phyloP scores from a whole-genome alignment of 73 alveolate species.

The Tetrahymena thermophila region DNA sequence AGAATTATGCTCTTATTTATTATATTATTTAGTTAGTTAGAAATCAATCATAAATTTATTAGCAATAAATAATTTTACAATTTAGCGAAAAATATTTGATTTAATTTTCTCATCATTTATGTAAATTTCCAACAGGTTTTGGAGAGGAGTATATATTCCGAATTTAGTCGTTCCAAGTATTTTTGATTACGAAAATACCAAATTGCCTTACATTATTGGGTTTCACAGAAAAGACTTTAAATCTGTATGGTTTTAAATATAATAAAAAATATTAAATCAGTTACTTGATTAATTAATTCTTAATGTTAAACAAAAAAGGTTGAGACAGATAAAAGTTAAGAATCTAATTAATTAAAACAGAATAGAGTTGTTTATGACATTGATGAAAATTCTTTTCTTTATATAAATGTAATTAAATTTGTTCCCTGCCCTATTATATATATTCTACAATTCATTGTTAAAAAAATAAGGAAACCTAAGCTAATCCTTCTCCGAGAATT shows the following conservation, averaged over 20 bases:
- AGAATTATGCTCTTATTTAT: too few relatives aligned
- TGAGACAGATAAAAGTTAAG: neutral
- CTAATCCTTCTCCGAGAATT: neutral
- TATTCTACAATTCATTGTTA: neutral
- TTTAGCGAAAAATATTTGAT: neutral
- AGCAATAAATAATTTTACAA: too few relatives aligned
- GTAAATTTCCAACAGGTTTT: neutral
- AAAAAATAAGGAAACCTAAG: neutral
- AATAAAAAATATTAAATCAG: too few relatives aligned
- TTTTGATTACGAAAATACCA: neutral
- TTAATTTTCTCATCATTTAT: neutral
- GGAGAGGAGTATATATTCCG: neutral
- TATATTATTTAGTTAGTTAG: too few relatives aligned
- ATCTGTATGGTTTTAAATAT: neutral
- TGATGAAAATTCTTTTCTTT: neutral
- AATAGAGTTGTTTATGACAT: neutral
- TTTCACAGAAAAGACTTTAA: neutral
- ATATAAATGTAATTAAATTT: neutral
- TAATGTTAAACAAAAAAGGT: neutral
- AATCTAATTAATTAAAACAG: neutral
- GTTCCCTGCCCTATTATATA: too few relatives aligned
- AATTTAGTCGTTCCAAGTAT: neutral
- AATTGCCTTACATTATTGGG: neutral
- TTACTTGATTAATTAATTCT: too few relatives aligned
- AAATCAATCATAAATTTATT: too few relatives aligned